A percentile compares a stretch with the other conserved stretches of the same genome.
Evolutionary conservation across 441 rosid species (phyloP).

Genomic region (Pelargonium citronellum): DNA sequence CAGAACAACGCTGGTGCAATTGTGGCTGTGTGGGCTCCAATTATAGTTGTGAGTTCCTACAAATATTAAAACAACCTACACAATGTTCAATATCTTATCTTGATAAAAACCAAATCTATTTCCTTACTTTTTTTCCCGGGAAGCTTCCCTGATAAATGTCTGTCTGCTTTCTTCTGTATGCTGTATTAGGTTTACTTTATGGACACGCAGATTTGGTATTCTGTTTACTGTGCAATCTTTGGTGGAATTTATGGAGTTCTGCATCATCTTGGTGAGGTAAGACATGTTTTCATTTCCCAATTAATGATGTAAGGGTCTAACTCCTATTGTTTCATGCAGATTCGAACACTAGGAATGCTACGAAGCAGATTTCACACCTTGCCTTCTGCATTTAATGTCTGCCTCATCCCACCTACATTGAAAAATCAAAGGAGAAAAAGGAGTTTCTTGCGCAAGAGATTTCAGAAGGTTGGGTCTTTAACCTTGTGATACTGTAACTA

Average conservation of each 20-base stretch:
- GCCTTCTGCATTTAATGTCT: conserved; percentile 77
- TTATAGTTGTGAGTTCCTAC: conserved; percentile 68
- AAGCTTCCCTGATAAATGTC: neutral
- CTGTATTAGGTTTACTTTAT: conserved; percentile 77
- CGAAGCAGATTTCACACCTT: conserved; percentile 87
- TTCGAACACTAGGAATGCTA: conserved; percentile 96
- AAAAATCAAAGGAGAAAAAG: conserved; percentile 43
- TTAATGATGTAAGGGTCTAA: conserved; percentile 25
- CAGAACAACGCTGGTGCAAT: conserved; percentile 89
- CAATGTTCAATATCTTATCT: conserved; percentile 6
- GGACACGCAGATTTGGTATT: conserved; percentile 99
- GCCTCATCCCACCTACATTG: conserved; percentile 60
- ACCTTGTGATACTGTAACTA: conserved; percentile 8
- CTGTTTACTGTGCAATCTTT: conserved; percentile 82
- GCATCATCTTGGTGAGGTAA: conserved; percentile 99
- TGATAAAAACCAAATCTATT: conserved; percentile 3
- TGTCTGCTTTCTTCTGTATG: conserved; percentile 20
- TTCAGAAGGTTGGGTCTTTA: conserved; percentile 44
- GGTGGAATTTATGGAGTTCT: conserved; percentile 96
- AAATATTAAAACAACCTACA: conserved; percentile 9
- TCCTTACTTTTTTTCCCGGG: neutral
- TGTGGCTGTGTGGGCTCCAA: conserved; percentile 96
- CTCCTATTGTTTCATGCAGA: conserved; percentile 41
- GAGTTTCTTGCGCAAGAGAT: conserved; percentile 40
- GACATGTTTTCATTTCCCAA: conserved; percentile 19